Evolutionary conservation across 2,329 filamentous ascomycete genomes (phyloP), one percentile per base, ranked within the genome.

Genomic region (Pseudopithomyces maydicus): DNA sequence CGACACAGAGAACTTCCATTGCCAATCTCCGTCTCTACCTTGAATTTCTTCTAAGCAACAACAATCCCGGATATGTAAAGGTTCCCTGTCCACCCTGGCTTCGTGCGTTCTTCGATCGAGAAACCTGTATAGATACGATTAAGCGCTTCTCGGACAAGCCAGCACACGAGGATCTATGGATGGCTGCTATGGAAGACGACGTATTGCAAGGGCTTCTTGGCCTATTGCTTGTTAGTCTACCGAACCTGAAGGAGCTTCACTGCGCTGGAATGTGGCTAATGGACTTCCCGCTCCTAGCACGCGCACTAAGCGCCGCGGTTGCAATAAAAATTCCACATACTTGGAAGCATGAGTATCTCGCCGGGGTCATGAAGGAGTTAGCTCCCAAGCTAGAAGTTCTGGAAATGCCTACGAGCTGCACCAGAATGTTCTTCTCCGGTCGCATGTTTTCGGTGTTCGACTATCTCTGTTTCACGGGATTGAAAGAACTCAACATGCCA

Each of bases 211-310:
- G 54, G 1, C 29, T 67, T 1, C 55, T 67, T 0, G 58, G 49
- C 8, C 22, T 61, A 12, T 48, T 65, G 0, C 36, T 65, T 8
- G 52, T 56, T 41, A 36, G 22, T 0, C 29, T 65, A 12, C 59
- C 61, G 1, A 58, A 60, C 2, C n/a, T 67, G 22, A 50, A 52
- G 12, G 54, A 61, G n/a, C 23, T 67, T 2, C 50, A 49, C 2
- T 33, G 62, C 15, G 53, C 61, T 5, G 50, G 57, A 1, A 33
- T 56, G 4, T 64, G 63, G 61, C 43, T 67, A 6, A 57, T 65
- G 54, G 61, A 67, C 36, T 58, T 65, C 4, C 61, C 61, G 6
- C n/a, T 65, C 6, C 59, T 66, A 49, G 36, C 20, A 1, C 19
- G 2, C 4, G 23, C 56, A 7, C 36, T 55, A 11, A 51, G 56